These are phyloP conservation scores for Pichia paraexigua DNA, from an alignment of 805 yeast genomes.

Conservation along the genomic window DNA sequence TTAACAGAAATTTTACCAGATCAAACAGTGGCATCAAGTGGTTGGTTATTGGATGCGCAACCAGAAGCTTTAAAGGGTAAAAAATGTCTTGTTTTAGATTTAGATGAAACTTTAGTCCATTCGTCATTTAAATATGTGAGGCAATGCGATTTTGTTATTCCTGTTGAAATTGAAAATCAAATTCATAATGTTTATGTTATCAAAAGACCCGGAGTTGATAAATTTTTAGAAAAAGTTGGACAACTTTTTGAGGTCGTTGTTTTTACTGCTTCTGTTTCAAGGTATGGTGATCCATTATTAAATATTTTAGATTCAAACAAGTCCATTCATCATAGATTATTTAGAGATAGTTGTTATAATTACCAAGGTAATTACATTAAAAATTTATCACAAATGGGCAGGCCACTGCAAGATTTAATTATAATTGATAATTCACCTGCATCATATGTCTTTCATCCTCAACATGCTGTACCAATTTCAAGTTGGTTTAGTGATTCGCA, in stretches of 20 bases:
- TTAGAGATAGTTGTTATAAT: constrained; percentile 89
- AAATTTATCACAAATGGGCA: constrained; percentile 87
- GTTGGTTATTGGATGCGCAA: constrained; percentile 56
- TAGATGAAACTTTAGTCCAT: constrained; percentile 95
- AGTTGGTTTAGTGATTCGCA: constrained; percentile 98
- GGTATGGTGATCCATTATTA: constrained; percentile 92
- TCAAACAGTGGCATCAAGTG: constrained; percentile 55
- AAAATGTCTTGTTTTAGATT: constrained; percentile 83
- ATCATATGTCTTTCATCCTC: constrained; percentile 96
- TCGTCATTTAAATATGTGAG: constrained; percentile 87
- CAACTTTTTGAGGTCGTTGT: constrained; percentile 89
- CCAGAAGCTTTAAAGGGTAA: constrained; percentile 44
- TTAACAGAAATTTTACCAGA: constrained; percentile 62
- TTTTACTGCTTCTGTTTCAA: constrained; percentile 90
- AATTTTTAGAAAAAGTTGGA: constrained; percentile 76
- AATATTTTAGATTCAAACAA: constrained; percentile 76
- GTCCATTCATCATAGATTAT: constrained; percentile 81
- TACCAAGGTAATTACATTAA: constrained; percentile 94
- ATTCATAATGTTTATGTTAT: constrained; percentile 92
- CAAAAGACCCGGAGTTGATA: constrained; percentile 97
- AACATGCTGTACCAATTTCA: constrained; percentile 93
- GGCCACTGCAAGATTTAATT: constrained; percentile 78
- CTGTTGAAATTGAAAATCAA: constrained; percentile 92
- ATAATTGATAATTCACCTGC: constrained; percentile 98
- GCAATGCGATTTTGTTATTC: constrained; percentile 93